Conservation (phyloP, 2,329 filamentous ascomycete species). For the Diplodia mutila region DNA sequence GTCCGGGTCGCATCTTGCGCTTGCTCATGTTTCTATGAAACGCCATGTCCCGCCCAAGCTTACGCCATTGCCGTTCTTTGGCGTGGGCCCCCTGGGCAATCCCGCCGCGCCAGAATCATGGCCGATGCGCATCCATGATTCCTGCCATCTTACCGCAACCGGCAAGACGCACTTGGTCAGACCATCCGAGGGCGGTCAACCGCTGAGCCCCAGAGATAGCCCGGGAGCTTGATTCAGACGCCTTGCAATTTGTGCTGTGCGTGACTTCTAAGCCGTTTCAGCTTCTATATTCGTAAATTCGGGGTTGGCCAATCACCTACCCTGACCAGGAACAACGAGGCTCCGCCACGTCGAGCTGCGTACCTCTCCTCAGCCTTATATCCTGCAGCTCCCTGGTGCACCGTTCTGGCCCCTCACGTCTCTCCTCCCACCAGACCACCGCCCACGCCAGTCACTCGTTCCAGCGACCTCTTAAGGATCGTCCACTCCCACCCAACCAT, state of each 20-base stretch:
- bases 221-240: constrained; percentile 28
- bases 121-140: constrained; percentile 6
- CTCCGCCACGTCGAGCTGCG: constrained; percentile 27
- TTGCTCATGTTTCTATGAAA: constrained; percentile 23
- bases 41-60: constrained; percentile 26
- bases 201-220: constrained; percentile 27
- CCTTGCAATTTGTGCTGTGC: constrained; percentile 28
- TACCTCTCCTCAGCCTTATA: constrained; percentile 27
- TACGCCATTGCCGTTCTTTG: constrained; percentile 27
- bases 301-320: constrained; percentile 21
- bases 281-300: constrained; percentile 27
- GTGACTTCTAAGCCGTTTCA: constrained; percentile 27
- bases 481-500: constrained; percentile 2
- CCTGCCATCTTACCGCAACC: constrained; percentile 17
- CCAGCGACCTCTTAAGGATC: constrained; percentile 5
- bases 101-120: neutral
- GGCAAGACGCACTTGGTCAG: constrained; percentile 25
- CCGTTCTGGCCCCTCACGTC: constrained; percentile 19
- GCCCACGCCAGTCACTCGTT: constrained; percentile 8
- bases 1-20: constrained; percentile 16
- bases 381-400: constrained; percentile 19
- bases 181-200: constrained; percentile 26
- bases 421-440: constrained; percentile 3
- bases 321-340: constrained; percentile 24
- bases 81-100: constrained; percentile 23